These are phyloP conservation scores for Rosa hybrid DNA, from an alignment of 331 rosid genomes.

Conservation along the genomic window DNA sequence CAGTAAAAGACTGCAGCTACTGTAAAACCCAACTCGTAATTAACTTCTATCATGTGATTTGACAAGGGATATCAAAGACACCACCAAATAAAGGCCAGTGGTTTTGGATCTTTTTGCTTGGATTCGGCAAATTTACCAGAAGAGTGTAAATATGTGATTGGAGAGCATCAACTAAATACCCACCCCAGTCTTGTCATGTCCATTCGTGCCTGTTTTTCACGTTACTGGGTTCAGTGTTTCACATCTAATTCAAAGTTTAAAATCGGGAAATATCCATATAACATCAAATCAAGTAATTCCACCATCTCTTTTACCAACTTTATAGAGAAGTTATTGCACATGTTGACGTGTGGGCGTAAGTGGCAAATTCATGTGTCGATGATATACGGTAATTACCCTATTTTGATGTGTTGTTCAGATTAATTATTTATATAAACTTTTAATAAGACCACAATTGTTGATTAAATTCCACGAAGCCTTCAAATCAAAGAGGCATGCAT, in stretches of 20 bases:
- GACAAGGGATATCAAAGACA: neutral
- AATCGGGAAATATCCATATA: neutral
- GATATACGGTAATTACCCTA: neutral
- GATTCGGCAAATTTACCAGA: neutral
- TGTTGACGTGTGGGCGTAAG: neutral
- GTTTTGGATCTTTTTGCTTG: conserved; percentile 7
- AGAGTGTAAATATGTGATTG: neutral
- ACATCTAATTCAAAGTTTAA: neutral
- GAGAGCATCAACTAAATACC: neutral
- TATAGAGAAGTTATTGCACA: neutral
- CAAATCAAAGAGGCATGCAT: neutral
- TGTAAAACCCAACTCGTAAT: neutral
- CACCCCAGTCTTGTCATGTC: conserved; percentile 1
- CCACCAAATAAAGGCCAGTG: neutral
- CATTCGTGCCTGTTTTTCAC: neutral
- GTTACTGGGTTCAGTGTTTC: neutral
- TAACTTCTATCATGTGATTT: neutral
- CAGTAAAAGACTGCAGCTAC: conserved; percentile 9
- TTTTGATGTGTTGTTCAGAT: neutral
- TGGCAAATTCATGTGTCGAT: too few relatives aligned
- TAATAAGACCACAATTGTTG: neutral
- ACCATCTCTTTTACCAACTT: neutral
- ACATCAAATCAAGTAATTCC: conserved; percentile 6
- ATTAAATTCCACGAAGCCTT: neutral
- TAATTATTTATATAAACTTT: too few relatives aligned